Percentiles rank a stretch among this genome's conserved stretches.
Conservation (phyloP, 2,329 filamentous ascomycete species). For the Ophiostoma sp. region DNA sequence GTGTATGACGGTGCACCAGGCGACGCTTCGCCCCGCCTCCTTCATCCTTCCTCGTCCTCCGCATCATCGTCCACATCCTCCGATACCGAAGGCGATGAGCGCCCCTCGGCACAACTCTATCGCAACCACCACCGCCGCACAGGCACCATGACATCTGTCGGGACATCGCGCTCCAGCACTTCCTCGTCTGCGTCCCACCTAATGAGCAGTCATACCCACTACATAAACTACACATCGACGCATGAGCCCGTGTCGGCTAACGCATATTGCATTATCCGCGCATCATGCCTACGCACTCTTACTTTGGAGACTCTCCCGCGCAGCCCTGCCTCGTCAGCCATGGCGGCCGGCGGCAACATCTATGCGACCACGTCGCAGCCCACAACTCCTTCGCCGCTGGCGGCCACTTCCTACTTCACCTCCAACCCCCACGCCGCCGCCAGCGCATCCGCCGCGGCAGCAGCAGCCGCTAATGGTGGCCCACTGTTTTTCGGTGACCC, state of each 20-base stretch:
- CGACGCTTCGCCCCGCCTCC: slow-evolving; percentile 53
- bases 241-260: slow-evolving; percentile 62
- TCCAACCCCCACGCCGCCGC: slow-evolving; percentile 48
- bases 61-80: slow-evolving; percentile 44
- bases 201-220: slow-evolving; percentile 58
- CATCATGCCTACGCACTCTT: slow-evolving; percentile 65
- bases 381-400: slow-evolving; percentile 33
- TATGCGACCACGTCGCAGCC: slow-evolving; percentile 26
- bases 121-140: slow-evolving; percentile 40
- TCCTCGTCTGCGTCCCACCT: slow-evolving; percentile 45
- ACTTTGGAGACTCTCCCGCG: slow-evolving; percentile 67
- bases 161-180: slow-evolving; percentile 54
- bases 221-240: slow-evolving; percentile 67
- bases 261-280: slow-evolving; percentile 67
- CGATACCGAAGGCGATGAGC: slow-evolving; percentile 54
- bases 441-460: slow-evolving; percentile 52
- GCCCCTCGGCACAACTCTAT: slow-evolving; percentile 33
- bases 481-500: slow-evolving; percentile 70
- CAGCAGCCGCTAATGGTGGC: slow-evolving; percentile 53
- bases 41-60: slow-evolving; percentile 48
- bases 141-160: slow-evolving; percentile 46
- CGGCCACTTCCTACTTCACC: slow-evolving; percentile 6
- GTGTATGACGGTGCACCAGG: slow-evolving; percentile 49
- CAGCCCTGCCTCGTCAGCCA: slow-evolving; percentile 43
- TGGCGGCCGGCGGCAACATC: slow-evolving; percentile 53